These are phyloP conservation scores for Hanseniaspora hatyaiensis DNA, from an alignment of 805 yeast species.

Conservation along the genomic window DNA sequence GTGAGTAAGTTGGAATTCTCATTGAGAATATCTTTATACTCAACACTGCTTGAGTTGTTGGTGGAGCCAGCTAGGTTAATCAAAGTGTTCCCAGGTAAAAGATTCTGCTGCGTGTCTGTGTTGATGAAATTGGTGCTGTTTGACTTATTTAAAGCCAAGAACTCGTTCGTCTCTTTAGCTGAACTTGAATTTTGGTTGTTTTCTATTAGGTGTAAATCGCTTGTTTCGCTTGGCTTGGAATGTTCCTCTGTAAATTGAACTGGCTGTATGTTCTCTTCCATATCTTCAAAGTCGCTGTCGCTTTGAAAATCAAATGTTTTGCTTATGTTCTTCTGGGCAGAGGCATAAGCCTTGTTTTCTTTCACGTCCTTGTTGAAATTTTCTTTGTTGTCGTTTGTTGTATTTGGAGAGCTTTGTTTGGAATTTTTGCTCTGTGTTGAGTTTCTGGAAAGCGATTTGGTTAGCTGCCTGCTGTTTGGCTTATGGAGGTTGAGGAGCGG, in stretches of 20 bases:
- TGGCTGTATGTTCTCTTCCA: too few species aligned
- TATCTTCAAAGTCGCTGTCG: conserved; percentile 23
- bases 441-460: conserved; percentile 10
- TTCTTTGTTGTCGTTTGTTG: background rate
- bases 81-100: too few species aligned
- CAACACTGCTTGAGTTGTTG: conserved; percentile 13
- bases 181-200: too few species aligned
- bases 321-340: conserved; percentile 7
- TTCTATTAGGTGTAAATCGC: too few species aligned
- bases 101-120: too few species aligned
- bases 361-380: background rate
- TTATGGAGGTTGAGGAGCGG: conserved; percentile 17
- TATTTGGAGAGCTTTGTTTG: background rate
- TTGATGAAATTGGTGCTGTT: background rate
- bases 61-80: background rate
- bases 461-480: conserved; percentile 6
- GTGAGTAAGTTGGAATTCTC: conserved; percentile 7
- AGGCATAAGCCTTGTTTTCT: background rate
- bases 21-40: conserved; percentile 22
- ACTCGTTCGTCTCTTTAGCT: conserved; percentile 22
- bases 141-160: background rate
- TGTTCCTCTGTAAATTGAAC: too few species aligned
- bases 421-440: conserved; percentile 8
- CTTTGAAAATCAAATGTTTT: conserved; percentile 18
- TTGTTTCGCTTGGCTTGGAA: too few species aligned